Evolutionary conservation across 305 asterid genomes (phyloP).

Genomic region (Nicotiana rustica): DNA sequence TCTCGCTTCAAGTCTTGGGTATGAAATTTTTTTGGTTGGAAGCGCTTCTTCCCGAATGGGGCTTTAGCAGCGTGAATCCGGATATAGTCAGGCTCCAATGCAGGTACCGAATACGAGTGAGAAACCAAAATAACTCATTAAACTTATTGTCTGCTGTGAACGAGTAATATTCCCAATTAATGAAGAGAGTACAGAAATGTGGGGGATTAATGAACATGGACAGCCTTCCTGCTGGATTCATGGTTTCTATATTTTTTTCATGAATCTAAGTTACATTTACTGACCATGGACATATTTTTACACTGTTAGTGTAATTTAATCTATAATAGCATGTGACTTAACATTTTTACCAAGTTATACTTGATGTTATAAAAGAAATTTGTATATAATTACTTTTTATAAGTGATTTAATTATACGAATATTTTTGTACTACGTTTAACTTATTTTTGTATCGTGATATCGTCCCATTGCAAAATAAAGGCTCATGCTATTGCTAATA

Average conservation of each 20-base stretch:
- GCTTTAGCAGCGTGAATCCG: too few species aligned
- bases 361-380: too few species aligned
- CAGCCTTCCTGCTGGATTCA: slow-evolving; percentile 33
- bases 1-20: too few species aligned
- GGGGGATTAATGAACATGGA: slow-evolving; percentile 38
- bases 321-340: not conserved
- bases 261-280: too few species aligned
- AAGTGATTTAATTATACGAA: not conserved
- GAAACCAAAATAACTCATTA: slow-evolving; percentile 26
- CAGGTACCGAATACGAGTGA: too few species aligned
- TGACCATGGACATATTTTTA: too few species aligned
- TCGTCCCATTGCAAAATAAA: too few species aligned
- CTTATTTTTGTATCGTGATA: too few species aligned
- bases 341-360: not conserved
- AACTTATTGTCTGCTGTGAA: not conserved
- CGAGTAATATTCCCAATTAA: not conserved
- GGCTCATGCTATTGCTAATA: too few species aligned
- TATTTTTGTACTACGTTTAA: not conserved
- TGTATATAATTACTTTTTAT: not conserved
- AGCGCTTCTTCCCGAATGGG: too few species aligned
- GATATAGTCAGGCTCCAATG: too few species aligned
- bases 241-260: not conserved
- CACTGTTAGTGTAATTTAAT: not conserved
- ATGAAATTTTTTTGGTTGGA: too few species aligned
- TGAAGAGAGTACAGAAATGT: not conserved